Base-by-base conservation (phyloP, 2,329 filamentous ascomycete genomes). In the Didymella segeticola region DNA sequence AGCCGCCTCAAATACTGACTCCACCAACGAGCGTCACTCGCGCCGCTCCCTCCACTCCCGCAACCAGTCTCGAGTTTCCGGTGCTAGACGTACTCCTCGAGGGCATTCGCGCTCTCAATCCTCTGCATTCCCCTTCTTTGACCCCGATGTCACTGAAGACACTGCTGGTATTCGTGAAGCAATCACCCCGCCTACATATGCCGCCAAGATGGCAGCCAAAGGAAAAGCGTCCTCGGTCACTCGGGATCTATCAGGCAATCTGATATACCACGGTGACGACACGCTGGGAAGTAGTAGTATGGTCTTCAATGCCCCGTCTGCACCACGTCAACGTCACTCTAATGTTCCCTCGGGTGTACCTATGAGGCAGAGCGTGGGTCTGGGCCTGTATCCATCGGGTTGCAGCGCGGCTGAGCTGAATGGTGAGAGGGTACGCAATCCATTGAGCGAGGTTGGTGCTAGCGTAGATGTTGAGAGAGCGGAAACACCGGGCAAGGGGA, bases 51-150 rank as follows among this genome's bases (percentile, higher is more conserved):
- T 62, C 27, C 62, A 68, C 47, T 64, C 63, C 3, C 61, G 56
- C 48, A 48, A 61, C 5, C 64, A 63, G 27, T 68, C 65, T 17
- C 61, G 59, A 4, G 55, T 59, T 2, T 66, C 66, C 7, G 42
- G 48, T 23, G 27, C 48, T 14, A 36, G 33, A 27, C 67, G 66
- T 30, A 61, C 61, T 33, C 42, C 43, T 1, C 57, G 61, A 27
- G 55, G 55, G 9, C 64, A 54, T 34, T 68, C 66, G 1, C 67
- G 64, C 51, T 56, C 62, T 4, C 69, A 73, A 48, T 70, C 65
- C 11, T 66, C 66, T 11, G 64, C 67, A 11, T 71, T 66, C 47
- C 69, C 69, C 3, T 60, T 56, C 57, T 67, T 70, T 46, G 66
- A 67, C 31, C 20, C 62, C n/a, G 34, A 47, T 11, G 39, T 47